Evolutionary conservation across 2,329 filamentous ascomycete species (phyloP).

Genomic region (Aspergillus pseudoviridinutans): DNA sequence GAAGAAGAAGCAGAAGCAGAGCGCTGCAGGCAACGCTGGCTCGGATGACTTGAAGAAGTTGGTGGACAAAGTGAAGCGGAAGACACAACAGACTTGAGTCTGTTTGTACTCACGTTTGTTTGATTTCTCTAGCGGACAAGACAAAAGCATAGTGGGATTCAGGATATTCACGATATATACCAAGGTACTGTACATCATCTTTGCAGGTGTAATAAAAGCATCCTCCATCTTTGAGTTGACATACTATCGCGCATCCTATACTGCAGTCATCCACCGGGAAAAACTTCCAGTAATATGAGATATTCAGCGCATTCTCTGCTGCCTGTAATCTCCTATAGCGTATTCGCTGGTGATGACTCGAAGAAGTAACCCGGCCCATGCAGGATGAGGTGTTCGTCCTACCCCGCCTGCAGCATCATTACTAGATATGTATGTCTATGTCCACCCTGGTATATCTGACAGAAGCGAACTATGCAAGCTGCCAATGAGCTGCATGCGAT

Average conservation of each 20-base stretch:
- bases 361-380: not conserved
- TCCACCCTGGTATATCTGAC: not conserved
- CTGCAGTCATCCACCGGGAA: not conserved
- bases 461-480: not conserved
- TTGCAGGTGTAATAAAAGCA: not conserved
- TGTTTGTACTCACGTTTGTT: not conserved
- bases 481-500: not conserved
- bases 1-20: slow-evolving; percentile 38
- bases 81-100: slow-evolving; percentile 18
- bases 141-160: not conserved
- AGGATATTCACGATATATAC: not conserved
- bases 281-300: not conserved
- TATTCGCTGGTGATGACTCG: not conserved
- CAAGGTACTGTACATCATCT: not conserved
- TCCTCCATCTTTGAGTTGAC: not conserved
- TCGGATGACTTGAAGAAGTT: slow-evolving; percentile 41
- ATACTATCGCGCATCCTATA: not conserved
- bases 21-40: slow-evolving; percentile 20
- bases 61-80: slow-evolving; percentile 45
- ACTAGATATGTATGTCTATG: not conserved
- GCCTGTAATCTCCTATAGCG: not conserved
- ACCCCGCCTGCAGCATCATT: slow-evolving; percentile 1
- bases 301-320: not conserved
- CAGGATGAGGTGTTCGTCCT: slow-evolving; percentile 2
- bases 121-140: not conserved